Base-by-base conservation (phyloP, 768 basidiomycete species). In the Lactarius deliciosus region DNA sequence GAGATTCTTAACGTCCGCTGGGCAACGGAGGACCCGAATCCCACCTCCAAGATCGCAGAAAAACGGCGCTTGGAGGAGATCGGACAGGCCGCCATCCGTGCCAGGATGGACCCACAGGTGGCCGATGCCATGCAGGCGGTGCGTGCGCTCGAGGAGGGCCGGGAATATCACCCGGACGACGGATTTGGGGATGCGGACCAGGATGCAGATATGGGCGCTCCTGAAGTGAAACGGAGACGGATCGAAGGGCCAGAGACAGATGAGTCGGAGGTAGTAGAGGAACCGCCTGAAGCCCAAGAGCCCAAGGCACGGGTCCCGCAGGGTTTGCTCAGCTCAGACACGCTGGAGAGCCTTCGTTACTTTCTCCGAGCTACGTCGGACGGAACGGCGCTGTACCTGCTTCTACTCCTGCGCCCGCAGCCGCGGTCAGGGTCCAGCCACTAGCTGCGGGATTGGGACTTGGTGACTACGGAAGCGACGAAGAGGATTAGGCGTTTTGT, bases 21-120 rank as follows among this genome's bases (percentile, higher is more conserved):
- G 97, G 97, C 97, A 41, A 98, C 96, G 0, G 96, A 97, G 74
- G 97, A 99, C 75, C 97, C 97, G 1, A 99, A 99, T 75, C 97
- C 96, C 1, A 86, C 86, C 0, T 87, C 90, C 69, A 96, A 95
- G 72, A 87, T 90, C 9, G 84, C 86, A 0, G 97, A 98, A 77
- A 91, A 94, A 73, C 81, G 84, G 10, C 82, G 95, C 15, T 75
- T 99, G 34, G 91, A 94, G 74, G 88, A 90, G 2, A 81, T 89
- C 71, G 97, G 97, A 0, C 87, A 90, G 70, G 87, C 92, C 66
- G 95, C 92, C 3, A 96, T 99, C 74, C 83, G 85, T 47, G 86
- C 90, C 25, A 82, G 83, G 59, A 88, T 98, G 81, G 93, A 98
- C 74, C 90, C 91, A 8, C 83, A 89, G 20, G 88, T 98, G 59